Percentiles rank a stretch among this genome's conserved stretches.
These are phyloP conservation scores for Mercurialis annua DNA, from an alignment of 345 rosid species.

Conservation along the genomic window DNA sequence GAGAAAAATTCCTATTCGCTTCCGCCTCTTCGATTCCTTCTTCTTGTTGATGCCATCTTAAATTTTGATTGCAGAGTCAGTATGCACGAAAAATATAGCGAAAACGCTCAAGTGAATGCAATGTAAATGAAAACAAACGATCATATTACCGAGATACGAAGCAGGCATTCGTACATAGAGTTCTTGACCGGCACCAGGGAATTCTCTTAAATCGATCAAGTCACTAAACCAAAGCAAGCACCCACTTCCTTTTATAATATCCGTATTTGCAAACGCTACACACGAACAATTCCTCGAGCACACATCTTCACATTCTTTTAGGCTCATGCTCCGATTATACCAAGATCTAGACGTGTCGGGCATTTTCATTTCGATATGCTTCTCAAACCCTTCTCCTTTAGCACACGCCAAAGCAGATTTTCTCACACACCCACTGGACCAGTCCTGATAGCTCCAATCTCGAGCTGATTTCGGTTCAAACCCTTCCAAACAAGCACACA, in stretches of 20 bases:
- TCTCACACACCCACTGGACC: conserved; percentile 16
- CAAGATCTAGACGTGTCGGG: conserved; percentile 22
- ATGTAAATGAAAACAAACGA: not conserved
- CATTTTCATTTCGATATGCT: conserved; percentile 5
- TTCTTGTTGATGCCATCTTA: conserved; percentile 9
- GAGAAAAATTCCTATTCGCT: conserved; percentile 13
- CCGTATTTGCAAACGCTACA: conserved; percentile 19
- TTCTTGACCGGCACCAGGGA: conserved; percentile 10
- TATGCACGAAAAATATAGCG: not conserved
- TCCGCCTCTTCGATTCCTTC: not conserved
- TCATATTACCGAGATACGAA: conserved; percentile 16
- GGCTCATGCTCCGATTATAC: conserved; percentile 12
- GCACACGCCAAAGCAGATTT: conserved; percentile 1
- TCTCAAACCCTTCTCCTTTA: conserved; percentile 18
- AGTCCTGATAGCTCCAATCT: conserved; percentile 22
- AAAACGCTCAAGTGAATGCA: not conserved
- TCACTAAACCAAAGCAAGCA: conserved; percentile 26
- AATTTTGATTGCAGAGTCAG: not conserved
- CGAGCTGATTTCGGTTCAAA: conserved; percentile 15
- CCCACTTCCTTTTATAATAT: conserved; percentile 20
- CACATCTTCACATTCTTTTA: conserved; percentile 13
- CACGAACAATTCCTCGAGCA: conserved; percentile 25
- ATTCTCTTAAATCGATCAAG: conserved; percentile 21
- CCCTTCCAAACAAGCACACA: conserved; percentile 24
- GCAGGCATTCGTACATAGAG: conserved; percentile 22